These are phyloP conservation scores for Polyplosphaeria fusca DNA, from an alignment of 495 filamentous ascomycete genomes.

Conservation along the genomic window DNA sequence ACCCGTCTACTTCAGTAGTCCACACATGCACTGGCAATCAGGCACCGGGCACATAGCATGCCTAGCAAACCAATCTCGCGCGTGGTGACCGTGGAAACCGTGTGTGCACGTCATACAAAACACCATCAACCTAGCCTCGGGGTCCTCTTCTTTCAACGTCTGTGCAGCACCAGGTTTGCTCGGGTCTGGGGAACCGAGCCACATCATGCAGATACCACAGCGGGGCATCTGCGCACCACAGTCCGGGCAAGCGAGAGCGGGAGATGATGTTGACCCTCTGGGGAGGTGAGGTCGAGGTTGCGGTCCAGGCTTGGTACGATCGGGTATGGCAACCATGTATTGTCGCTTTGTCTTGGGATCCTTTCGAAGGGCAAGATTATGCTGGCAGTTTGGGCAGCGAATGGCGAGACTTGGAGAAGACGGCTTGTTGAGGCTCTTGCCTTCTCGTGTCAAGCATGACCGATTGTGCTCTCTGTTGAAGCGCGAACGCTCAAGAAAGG, in stretches of 20 bases:
- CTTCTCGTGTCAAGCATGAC: constrained; percentile 30
- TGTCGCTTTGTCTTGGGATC: constrained; percentile 19
- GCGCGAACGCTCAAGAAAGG: constrained; percentile 60
- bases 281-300: constrained; percentile 38
- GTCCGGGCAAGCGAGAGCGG: constrained; percentile 68
- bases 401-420: constrained; percentile 24
- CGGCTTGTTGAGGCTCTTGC: constrained; percentile 29
- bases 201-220: constrained; percentile 82
- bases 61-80: constrained; percentile 77
- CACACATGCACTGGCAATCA: constrained; percentile 83
- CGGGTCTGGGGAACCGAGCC: constrained; percentile 77
- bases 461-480: constrained; percentile 48
- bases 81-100: constrained; percentile 85
- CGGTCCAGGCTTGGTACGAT: constrained; percentile 2
- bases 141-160: constrained; percentile 39
- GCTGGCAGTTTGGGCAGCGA: constrained; percentile 33
- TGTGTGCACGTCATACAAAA: constrained; percentile 90
- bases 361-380: constrained; percentile 26
- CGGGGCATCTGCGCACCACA: constrained; percentile 86
- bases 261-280: constrained; percentile 32
- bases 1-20: constrained; percentile 29
- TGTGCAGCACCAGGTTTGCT: constrained; percentile 54
- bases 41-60: constrained; percentile 83
- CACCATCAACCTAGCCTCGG: constrained; percentile 52
- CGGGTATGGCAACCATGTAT: constrained; percentile 18